These are phyloP conservation scores for Ceratocystis papillata DNA, from an alignment of 2,329 filamentous ascomycete genomes.

Conservation along the genomic window DNA sequence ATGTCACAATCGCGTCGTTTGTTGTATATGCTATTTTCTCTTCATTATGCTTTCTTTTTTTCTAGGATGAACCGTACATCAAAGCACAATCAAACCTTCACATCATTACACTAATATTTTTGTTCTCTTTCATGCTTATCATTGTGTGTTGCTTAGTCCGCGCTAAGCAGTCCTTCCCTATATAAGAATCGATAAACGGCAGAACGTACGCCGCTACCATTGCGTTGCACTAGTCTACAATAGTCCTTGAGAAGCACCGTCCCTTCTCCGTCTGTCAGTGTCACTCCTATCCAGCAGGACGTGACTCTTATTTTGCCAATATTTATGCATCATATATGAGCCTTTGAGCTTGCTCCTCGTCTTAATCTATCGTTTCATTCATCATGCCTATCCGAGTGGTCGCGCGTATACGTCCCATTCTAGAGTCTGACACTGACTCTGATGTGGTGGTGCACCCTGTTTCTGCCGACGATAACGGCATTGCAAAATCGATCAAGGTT, in stretches of 20 bases:
- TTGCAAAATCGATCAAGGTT: slow-evolving; percentile 66
- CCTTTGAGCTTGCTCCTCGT: slow-evolving; percentile 14
- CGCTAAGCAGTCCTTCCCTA: background rate
- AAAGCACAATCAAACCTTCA: background rate
- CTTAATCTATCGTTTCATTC: slow-evolving; percentile 4
- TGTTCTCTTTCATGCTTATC: slow-evolving; percentile 2
- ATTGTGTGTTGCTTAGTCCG: background rate
- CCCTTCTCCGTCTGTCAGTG: slow-evolving; percentile 8
- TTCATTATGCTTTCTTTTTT: slow-evolving; percentile 5
- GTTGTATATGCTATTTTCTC: background rate
- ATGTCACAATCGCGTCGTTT: slow-evolving; percentile 4
- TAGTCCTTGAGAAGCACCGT: slow-evolving; percentile 1
- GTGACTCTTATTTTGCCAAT: background rate
- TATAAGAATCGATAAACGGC: background rate
- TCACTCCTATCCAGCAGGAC: slow-evolving; percentile 1
- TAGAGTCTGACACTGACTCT: slow-evolving; percentile 73
- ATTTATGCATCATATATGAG: slow-evolving; percentile 16
- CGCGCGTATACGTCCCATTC: slow-evolving; percentile 76
- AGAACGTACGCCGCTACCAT: no score
- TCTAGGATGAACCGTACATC: background rate
- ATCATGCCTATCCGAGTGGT: slow-evolving; percentile 69
- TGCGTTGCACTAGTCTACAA: background rate
- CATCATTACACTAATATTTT: background rate
- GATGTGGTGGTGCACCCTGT: slow-evolving; percentile 72
- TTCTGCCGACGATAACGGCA: slow-evolving; percentile 48